Evolutionary conservation across 768 basidiomycete species (phyloP).

Genomic region (Hygrocybe coccinea): DNA sequence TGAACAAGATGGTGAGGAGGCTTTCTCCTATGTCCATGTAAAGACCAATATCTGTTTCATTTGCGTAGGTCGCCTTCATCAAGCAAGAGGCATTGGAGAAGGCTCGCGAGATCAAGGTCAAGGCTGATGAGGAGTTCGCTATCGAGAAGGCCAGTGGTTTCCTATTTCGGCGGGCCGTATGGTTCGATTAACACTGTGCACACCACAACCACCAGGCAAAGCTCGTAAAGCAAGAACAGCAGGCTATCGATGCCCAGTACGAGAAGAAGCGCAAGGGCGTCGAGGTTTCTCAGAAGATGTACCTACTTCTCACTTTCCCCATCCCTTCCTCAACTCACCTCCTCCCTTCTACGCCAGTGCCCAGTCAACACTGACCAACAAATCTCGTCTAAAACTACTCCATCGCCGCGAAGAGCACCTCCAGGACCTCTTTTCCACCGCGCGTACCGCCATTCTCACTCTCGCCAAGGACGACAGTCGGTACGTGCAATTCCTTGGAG

Average conservation of each 20-base stretch:
- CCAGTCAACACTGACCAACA: conserved; percentile 94
- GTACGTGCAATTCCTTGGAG: conserved; percentile 80
- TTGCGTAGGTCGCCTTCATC: conserved; percentile 91
- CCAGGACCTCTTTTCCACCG: conserved; percentile 77
- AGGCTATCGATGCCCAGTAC: conserved; percentile 87
- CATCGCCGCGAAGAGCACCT: conserved; percentile 89
- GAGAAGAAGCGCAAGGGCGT: conserved; percentile 96
- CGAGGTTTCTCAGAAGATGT: conserved; percentile 97
- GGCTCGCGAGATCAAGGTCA: conserved; percentile 92
- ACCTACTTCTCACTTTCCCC: conserved; percentile 22
- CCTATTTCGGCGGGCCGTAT: background rate
- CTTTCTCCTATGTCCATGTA: background rate
- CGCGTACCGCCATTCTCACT: conserved; percentile 57
- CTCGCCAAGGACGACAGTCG: conserved; percentile 59
- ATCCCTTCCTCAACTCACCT: background rate
- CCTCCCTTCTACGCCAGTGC: conserved; percentile 48
- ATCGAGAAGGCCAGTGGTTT: conserved; percentile 78
- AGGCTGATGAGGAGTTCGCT: conserved; percentile 98
- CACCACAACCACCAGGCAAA: conserved; percentile 91
- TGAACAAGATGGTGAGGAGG: conserved; percentile 93
- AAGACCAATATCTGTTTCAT: conserved; percentile 5
- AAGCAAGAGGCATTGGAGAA: conserved; percentile 98
- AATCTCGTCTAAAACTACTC: conserved; percentile 84
- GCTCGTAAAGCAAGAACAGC: conserved; percentile 93
- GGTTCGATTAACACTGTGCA: background rate